A percentile compares a stretch with the other conserved stretches of the same genome.
These are phyloP conservation scores for Aspergillus fructus DNA, from an alignment of 2,329 filamentous ascomycete species.

Conservation along the genomic window DNA sequence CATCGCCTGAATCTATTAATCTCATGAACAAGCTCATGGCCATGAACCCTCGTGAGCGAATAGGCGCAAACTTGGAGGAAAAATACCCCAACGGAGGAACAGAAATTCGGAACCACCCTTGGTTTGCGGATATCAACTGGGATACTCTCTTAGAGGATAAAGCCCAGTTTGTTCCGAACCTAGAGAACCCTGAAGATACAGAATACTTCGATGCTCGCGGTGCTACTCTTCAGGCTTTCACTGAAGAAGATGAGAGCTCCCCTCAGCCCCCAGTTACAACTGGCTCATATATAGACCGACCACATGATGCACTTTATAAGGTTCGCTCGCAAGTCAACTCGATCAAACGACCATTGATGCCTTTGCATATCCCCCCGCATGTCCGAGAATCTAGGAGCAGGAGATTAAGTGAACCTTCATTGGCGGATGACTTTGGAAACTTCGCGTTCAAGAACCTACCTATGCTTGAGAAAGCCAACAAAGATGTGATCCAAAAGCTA, in stretches of 20 bases:
- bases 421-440: constrained; percentile 88
- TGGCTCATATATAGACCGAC: constrained; percentile 80
- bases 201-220: constrained; percentile 96
- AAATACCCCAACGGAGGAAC: constrained; percentile 81
- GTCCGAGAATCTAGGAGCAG: constrained; percentile 87
- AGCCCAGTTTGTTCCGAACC: constrained; percentile 88
- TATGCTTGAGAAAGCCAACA: constrained; percentile 96
- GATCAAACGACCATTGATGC: constrained; percentile 89
- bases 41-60: constrained; percentile 73
- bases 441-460: constrained; percentile 98
- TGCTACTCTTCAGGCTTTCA: constrained; percentile 87
- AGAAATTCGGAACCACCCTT: constrained; percentile 84
- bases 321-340: constrained; percentile 84
- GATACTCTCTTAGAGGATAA: constrained; percentile 89
- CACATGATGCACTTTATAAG: constrained; percentile 89
- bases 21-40: constrained; percentile 91
- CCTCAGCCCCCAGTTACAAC: constrained; percentile 69
- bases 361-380: constrained; percentile 92
- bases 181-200: constrained; percentile 93
- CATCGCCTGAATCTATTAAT: constrained; percentile 87
- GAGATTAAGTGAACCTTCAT: constrained; percentile 84
- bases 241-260: constrained; percentile 83
- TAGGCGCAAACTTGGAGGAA: constrained; percentile 83
- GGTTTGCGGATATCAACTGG: constrained; percentile 89
- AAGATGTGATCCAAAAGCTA: constrained; percentile 96